Evolutionary conservation across 179 eudicot species (phyloP).

Genomic region (Corrigiola litoralis): DNA sequence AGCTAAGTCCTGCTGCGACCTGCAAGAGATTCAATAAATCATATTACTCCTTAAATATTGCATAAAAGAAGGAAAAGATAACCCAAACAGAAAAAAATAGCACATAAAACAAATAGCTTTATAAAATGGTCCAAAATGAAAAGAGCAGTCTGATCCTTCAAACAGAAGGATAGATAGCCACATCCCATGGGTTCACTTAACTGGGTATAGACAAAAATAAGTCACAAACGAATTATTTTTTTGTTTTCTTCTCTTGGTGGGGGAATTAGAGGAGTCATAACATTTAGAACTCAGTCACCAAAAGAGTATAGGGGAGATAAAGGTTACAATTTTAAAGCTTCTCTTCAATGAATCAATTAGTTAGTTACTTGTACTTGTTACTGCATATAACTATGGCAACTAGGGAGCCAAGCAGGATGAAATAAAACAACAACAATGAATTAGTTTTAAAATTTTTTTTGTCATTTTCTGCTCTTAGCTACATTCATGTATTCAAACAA

Average conservation of each 20-base stretch:
- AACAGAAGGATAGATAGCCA: neutral
- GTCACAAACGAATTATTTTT: neutral
- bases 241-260: neutral
- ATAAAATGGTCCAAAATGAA: neutral
- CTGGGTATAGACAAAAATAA: neutral
- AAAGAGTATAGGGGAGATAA: too few species aligned
- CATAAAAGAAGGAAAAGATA: neutral
- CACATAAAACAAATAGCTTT: neutral
- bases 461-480: too few species aligned
- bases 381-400: too few species aligned
- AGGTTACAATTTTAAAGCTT: too few species aligned
- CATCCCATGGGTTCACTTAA: neutral
- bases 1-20: conserved; percentile 93
- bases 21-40: conserved; percentile 26
- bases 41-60: neutral
- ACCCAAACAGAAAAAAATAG: neutral
- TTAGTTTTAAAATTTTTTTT: too few species aligned
- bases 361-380: too few species aligned
- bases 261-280: too few species aligned
- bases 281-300: too few species aligned
- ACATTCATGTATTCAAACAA: too few species aligned
- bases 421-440: too few species aligned
- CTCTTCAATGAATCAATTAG: too few species aligned
- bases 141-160: neutral
- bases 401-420: too few species aligned